Conservation (phyloP, 495 filamentous ascomycete genomes). For the Penicillium lagena region DNA sequence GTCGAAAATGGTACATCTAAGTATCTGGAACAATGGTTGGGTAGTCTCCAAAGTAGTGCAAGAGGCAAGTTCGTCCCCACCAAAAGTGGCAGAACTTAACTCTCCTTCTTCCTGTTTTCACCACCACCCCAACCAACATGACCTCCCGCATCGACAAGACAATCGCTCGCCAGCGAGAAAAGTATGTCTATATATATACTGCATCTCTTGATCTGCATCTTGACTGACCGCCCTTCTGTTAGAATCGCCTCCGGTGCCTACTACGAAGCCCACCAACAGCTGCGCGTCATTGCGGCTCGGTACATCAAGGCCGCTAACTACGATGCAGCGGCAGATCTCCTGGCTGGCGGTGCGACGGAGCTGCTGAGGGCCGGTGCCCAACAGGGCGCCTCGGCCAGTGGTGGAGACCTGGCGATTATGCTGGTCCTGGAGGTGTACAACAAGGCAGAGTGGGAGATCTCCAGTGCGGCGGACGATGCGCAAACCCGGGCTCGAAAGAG, state of each 20-base stretch:
- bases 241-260: conserved; percentile 89
- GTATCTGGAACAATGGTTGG: too few relatives aligned
- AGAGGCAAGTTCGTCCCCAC: conserved; percentile 4
- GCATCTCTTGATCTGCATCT: neutral
- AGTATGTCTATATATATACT: conserved; percentile 33
- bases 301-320: conserved; percentile 84
- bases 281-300: conserved; percentile 85
- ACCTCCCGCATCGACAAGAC: conserved; percentile 67
- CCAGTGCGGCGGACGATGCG: conserved; percentile 45
- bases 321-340: conserved; percentile 74
- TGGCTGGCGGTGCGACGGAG: conserved; percentile 76
- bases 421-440: conserved; percentile 83
- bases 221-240: conserved; percentile 3
- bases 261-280: conserved; percentile 98
- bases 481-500: conserved; percentile 37
- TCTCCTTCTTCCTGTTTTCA: neutral
- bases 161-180: conserved; percentile 63
- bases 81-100: neutral
- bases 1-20: too few relatives aligned
- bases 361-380: conserved; percentile 72
- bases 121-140: conserved; percentile 26
- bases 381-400: conserved; percentile 73
- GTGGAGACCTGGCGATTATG: conserved; percentile 80
- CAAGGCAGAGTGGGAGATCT: conserved; percentile 69
- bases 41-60: neutral